Base-by-base conservation (phyloP, 2,329 filamentous ascomycete species). In the Aaosphaeria arxii region DNA sequence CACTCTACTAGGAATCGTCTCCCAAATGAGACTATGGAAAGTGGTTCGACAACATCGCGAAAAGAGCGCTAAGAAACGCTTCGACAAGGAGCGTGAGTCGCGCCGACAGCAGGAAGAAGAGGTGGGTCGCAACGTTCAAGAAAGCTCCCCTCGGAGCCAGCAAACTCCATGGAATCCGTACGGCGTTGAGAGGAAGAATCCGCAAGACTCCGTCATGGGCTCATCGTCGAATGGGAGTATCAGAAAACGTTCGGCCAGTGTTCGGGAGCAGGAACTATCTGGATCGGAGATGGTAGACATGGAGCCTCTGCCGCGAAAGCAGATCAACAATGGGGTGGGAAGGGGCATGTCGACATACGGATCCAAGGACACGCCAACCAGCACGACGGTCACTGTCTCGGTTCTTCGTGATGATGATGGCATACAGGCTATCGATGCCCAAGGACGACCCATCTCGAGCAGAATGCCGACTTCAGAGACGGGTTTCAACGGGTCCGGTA, bases 1-100 rank as follows among this genome's bases (percentile, higher is more conserved):
- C 17, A 86, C 82, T 49, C 67, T 90, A 7, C 75, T 88, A 13
- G 91, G 91, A 2, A 75, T 96, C 28, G 78, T 95, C 40, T 95
- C 89, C 0, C 92, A 97, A 67, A 76, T 94, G 57, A 89, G 86
- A 59, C 74, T 96, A 11, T 96, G 91, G 91, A 89, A 84, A 53
- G 77, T 95, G 6, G 82, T 96, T 50, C 83, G 77, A 51, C 74
- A 78, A 48, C 74, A 75, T 47, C 69, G 77, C 32, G 70, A 70
- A 36, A 74, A 73, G 54, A 74, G 71, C 51, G 74, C 75, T 35
- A 70, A 68, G 24, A 63, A 72, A n/a, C 69, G 74, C 28, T 61
- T 74, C n/a, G 74, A 78, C 53, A 70, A 84, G 51, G 70, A 78
- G 59, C 79, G 85, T 69, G 77, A 81, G 47, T 70, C 84, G 48